These are phyloP conservation scores for Populus simonii DNA, from an alignment of 345 rosid genomes.

Conservation along the genomic window DNA sequence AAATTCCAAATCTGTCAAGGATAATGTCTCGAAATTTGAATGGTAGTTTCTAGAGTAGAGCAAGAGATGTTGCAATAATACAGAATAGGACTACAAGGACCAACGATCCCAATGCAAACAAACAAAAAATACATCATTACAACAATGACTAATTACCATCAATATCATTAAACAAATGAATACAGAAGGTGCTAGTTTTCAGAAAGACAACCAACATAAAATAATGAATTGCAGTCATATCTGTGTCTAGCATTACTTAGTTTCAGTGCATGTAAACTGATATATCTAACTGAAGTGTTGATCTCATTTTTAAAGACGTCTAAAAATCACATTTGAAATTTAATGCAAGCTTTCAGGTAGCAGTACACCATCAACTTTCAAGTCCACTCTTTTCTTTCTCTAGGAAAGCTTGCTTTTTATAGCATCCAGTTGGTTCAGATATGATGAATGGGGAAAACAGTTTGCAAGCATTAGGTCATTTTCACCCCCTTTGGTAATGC, in stretches of 20 bases:
- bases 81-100: not conserved
- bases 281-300: too few species aligned
- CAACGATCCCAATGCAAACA: not conserved
- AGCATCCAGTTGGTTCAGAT: too few species aligned
- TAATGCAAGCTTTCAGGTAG: not conserved
- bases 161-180: not conserved
- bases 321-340: too few species aligned
- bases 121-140: not conserved
- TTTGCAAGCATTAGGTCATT: too few species aligned
- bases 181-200: not conserved
- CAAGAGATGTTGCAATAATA: not conserved
- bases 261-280: not conserved
- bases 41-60: not conserved
- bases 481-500: too few species aligned
- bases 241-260: not conserved
- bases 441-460: too few species aligned
- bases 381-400: not conserved
- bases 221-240: too few species aligned
- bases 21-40: not conserved
- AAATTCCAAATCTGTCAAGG: not conserved
- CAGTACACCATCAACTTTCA: not conserved
- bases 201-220: not conserved
- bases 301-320: not conserved
- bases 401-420: not conserved
- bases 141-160: not conserved